These are phyloP conservation scores for Podospora australis DNA, from an alignment of 495 filamentous ascomycete genomes.

Conservation along the genomic window DNA sequence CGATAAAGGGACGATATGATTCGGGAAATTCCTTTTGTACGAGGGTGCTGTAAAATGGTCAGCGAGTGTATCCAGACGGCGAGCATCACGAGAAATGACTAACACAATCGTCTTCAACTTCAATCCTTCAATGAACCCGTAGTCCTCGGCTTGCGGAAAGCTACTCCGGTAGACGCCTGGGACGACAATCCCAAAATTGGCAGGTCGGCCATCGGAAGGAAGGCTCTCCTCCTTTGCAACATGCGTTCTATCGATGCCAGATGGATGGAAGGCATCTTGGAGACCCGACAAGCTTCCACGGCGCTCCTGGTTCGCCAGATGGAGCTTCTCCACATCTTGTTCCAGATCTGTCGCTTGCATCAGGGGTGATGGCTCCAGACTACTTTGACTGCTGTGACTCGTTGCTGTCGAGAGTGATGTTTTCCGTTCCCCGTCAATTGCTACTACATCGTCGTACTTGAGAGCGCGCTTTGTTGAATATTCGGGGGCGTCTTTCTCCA, in stretches of 20 bases:
- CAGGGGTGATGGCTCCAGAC: slow-evolving; percentile 17
- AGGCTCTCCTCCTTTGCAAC: slow-evolving; percentile 7
- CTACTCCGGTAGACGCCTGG: slow-evolving; percentile 70
- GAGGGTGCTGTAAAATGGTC: slow-evolving; percentile 53
- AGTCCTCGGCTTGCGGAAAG: slow-evolving; percentile 60
- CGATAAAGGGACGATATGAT: slow-evolving; percentile 55
- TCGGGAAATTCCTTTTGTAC: slow-evolving; percentile 58
- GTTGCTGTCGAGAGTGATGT: slow-evolving; percentile 10
- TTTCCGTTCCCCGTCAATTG: slow-evolving; percentile 5
- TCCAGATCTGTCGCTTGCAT: background rate
- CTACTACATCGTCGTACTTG: slow-evolving; percentile 7
- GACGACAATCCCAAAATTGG: slow-evolving; percentile 61
- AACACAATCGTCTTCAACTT: slow-evolving; percentile 71
- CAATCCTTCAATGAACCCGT: slow-evolving; percentile 55
- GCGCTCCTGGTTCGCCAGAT: background rate
- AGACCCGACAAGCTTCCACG: background rate
- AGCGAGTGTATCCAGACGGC: slow-evolving; percentile 2
- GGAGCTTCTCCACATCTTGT: background rate
- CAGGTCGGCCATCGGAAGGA: slow-evolving; percentile 35
- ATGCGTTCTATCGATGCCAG: background rate
- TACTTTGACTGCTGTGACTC: slow-evolving; percentile 13
- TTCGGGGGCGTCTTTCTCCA: slow-evolving; percentile 7
- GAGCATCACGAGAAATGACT: slow-evolving; percentile 18
- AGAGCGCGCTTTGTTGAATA: slow-evolving; percentile 1
- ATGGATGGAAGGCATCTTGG: slow-evolving; percentile 11